Conservation (phyloP, 2,329 filamentous ascomycete species). For the Penicillium sp. region DNA sequence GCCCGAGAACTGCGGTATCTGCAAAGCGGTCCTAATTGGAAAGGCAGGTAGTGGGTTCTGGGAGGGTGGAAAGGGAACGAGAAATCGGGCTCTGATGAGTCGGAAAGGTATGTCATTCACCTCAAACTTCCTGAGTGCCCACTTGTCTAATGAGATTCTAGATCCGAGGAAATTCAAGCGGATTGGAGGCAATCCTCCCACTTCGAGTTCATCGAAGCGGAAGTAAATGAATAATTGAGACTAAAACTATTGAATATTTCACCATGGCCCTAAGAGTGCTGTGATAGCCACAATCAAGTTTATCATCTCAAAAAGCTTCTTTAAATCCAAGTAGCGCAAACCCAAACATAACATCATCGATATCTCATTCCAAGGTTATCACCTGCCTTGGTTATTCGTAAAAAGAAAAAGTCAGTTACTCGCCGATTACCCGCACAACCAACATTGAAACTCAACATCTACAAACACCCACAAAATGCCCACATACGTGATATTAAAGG, state of each 20-base stretch:
- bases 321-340: neutral
- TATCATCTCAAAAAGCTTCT: neutral
- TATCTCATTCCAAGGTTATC: neutral
- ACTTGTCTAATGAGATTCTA: constrained; percentile 20
- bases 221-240: constrained; percentile 20
- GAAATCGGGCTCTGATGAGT: constrained; percentile 69
- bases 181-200: constrained; percentile 46
- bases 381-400: neutral
- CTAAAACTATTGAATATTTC: too few species aligned
- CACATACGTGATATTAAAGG: neutral
- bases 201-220: constrained; percentile 33
- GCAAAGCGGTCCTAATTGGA: constrained; percentile 68
- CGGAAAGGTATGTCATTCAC: constrained; percentile 54
- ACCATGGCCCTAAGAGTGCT: neutral
- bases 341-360: neutral
- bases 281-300: too few species aligned
- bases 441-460: too few species aligned
- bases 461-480: neutral
- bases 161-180: constrained; percentile 73
- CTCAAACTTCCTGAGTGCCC: neutral
- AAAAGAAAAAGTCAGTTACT: neutral
- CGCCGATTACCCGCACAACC: neutral
- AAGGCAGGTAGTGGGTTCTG: constrained; percentile 71
- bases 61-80: constrained; percentile 83
- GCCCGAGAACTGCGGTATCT: constrained; percentile 72